Evolutionary conservation across 75 land plant species (phyloP), one percentile per base, ranked within the genome.

Genomic region (Picea glauca): DNA sequence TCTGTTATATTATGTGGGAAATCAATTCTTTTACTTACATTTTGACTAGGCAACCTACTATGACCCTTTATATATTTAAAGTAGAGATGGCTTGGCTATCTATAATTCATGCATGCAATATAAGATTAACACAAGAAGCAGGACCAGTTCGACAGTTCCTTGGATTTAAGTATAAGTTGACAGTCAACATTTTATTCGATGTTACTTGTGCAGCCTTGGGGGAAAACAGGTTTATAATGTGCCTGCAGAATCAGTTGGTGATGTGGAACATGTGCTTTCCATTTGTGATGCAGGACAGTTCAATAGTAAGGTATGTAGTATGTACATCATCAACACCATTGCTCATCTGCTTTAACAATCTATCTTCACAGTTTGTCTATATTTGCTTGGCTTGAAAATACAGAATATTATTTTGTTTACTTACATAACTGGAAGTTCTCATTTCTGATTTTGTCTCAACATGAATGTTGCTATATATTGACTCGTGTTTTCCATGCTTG

Each of bases 221-320:
- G 94, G 98, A 7, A 98, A 98, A 81, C 92, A 98, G 78, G 86
- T 88, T 4, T 81, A 66, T 62, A 80, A 78, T 67, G 84, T 98
- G 78, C 92, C 91, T 64, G 57, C 81, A 59, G 98, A 91, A 54
- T 81, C 74, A 31, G 80, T 92, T 77, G 98, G 94, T 33, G 84
- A 80, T 76, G 89, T 85, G 58, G 85, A 88, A 77, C 66, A 91
- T 86, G 95, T 98, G 14, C 76, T 98, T 73, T 96, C 91, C 67
- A 50, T 98, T 62, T 93, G 90, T 85, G 98, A 95, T 88, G 72
- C 87, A 70, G 86, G 88, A 46, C 87, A 86, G 54, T 78, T 83
- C 21, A 89, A 78, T 76, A 85, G 56, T 77, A 94, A 97, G 92
- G 99, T 91, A 59, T 21, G 14, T 66, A 70, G 99, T 91, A 59